phyloP scores from a whole-genome alignment of 257 asterid genomes.

The Jacaranda mimosifolia region DNA sequence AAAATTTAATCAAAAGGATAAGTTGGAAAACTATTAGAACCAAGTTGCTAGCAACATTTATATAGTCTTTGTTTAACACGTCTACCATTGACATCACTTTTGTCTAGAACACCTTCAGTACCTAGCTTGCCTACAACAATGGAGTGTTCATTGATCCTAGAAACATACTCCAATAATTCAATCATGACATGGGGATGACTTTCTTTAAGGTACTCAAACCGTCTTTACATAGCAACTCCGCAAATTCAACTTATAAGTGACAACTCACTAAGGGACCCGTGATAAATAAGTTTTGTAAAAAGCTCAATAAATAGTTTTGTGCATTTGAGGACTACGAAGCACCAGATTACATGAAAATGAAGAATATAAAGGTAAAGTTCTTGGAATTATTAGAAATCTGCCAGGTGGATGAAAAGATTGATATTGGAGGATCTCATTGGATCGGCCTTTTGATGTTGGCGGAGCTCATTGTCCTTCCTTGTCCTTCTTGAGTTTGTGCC shows the following conservation, averaged over 20 bases:
- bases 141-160: conserved; percentile 75
- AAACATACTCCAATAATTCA: conserved; percentile 87
- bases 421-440: no score
- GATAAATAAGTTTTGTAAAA: no score
- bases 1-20: neutral
- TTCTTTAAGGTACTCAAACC: conserved; percentile 91
- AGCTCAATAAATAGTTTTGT: neutral
- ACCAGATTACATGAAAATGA: neutral
- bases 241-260: conserved; percentile 29
- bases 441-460: no score
- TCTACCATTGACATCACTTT: conserved; percentile 77
- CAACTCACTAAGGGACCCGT: neutral
- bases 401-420: no score
- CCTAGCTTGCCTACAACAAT: conserved; percentile 60
- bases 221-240: conserved; percentile 98
- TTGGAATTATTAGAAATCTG: no score
- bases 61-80: conserved; percentile 87
- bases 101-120: conserved; percentile 64
- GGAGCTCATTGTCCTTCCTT: no score
- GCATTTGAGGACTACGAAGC: neutral
- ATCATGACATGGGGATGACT: conserved; percentile 88
- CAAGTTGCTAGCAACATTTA: conserved; percentile 27
- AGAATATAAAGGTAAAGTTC: neutral
- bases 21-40: conserved; percentile 7
- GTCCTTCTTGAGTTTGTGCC: no score